Evolutionary conservation across 441 rosid species (phyloP).

Genomic region (Erysimum cheiri): DNA sequence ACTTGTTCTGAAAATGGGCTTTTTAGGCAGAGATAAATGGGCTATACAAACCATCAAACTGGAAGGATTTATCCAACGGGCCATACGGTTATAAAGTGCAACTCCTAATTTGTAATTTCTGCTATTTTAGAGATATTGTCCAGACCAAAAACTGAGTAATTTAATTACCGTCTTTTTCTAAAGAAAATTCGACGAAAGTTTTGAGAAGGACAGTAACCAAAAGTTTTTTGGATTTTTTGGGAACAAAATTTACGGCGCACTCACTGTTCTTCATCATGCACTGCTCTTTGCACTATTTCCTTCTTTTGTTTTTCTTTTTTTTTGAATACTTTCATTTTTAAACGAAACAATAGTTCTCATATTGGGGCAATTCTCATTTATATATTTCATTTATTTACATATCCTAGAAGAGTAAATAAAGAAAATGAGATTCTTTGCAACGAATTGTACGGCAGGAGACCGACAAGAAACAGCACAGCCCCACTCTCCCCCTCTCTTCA

Average conservation of each 20-base stretch:
- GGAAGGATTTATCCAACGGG: neutral
- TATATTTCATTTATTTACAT: too few species aligned
- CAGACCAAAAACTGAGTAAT: neutral
- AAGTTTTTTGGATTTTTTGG: neutral
- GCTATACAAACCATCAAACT: neutral
- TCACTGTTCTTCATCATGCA: neutral
- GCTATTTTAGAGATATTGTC: neutral
- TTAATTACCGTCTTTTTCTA: too few species aligned
- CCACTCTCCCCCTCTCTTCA: slow-evolving; percentile 32
- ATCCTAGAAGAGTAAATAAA: neutral
- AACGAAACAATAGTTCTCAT: too few species aligned
- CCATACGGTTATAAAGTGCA: neutral
- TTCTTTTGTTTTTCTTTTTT: too few species aligned
- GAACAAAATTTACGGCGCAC: neutral
- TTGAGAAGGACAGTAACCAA: neutral
- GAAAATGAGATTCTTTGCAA: slow-evolving; percentile 28
- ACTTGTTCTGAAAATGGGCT: slow-evolving; percentile 5
- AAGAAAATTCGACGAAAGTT: neutral
- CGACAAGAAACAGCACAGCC: slow-evolving; percentile 38
- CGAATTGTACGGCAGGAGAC: slow-evolving; percentile 36
- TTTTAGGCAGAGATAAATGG: slow-evolving; percentile 5
- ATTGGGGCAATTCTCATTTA: too few species aligned
- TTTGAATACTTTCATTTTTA: too few species aligned
- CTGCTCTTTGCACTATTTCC: neutral
- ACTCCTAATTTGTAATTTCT: neutral